phyloP scores from a whole-genome alignment of 2,329 filamentous ascomycete species.

The Polychaeton citri region DNA sequence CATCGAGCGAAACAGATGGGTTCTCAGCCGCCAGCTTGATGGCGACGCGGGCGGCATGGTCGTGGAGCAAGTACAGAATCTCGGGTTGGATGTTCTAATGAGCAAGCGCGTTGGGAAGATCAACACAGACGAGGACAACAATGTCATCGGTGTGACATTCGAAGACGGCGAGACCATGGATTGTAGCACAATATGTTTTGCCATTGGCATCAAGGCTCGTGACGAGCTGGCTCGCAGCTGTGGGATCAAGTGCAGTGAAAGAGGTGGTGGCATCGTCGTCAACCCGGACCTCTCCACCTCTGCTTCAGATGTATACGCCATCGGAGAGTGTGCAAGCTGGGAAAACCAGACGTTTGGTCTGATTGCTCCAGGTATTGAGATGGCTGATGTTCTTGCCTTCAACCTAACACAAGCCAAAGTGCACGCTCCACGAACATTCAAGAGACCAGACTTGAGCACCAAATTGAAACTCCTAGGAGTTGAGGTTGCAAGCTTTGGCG shows the following conservation, averaged over 20 bases:
- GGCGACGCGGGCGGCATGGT: slow-evolving; percentile 69
- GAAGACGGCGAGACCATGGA: slow-evolving; percentile 67
- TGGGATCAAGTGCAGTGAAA: slow-evolving; percentile 58
- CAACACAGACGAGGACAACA: slow-evolving; percentile 51
- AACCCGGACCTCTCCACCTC: slow-evolving; percentile 56
- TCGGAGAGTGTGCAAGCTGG: slow-evolving; percentile 88
- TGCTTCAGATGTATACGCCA: slow-evolving; percentile 61
- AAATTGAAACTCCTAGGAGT: slow-evolving; percentile 83
- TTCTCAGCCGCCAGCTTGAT: slow-evolving; percentile 71
- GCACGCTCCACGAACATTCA: slow-evolving; percentile 58
- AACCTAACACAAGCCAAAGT: slow-evolving; percentile 74
- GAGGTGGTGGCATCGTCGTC: slow-evolving; percentile 65
- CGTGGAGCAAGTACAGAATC: slow-evolving; percentile 61
- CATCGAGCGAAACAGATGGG: slow-evolving; percentile 72
- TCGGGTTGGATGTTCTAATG: slow-evolving; percentile 72
- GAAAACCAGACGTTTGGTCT: slow-evolving; percentile 75
- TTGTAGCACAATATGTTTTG: slow-evolving; percentile 76
- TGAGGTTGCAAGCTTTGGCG: slow-evolving; percentile 84
- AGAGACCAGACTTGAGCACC: slow-evolving; percentile 74
- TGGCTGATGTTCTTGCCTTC: slow-evolving; percentile 84
- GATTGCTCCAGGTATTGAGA: slow-evolving; percentile 80
- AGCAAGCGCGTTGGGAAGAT: slow-evolving; percentile 62
- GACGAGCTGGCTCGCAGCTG: slow-evolving; percentile 61
- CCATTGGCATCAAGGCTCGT: slow-evolving; percentile 70
- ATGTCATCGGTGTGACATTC: slow-evolving; percentile 61